A percentile compares a stretch with the other conserved stretches of the same genome.
phyloP scores from a whole-genome alignment of 1,284 basidiomycete genomes.

The Phaffia rhodozyma region DNA sequence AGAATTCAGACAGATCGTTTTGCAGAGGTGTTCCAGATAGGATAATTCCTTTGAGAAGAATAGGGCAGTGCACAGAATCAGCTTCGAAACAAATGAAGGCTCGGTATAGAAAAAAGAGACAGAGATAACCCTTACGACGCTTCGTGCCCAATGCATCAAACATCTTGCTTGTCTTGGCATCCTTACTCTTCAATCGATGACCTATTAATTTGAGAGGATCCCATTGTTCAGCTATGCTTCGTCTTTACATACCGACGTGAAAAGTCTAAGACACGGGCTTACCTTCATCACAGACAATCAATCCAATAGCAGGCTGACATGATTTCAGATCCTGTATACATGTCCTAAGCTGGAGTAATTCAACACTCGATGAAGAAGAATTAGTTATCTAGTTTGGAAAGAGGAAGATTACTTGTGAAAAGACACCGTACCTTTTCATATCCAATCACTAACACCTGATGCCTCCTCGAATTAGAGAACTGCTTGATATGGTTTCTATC shows the following conservation, averaged over 20 bases:
- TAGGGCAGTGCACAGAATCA: too few species aligned
- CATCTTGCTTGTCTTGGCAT: conserved; percentile 82
- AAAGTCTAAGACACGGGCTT: conserved; percentile 6
- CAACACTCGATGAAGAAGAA: background rate
- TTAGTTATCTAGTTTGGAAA: background rate
- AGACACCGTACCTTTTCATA: conserved; percentile 55
- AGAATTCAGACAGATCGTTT: conserved; percentile 91
- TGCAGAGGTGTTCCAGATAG: conserved; percentile 95
- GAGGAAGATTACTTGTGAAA: conserved; percentile 1
- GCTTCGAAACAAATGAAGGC: too few species aligned
- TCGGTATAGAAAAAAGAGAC: background rate
- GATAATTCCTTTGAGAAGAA: conserved; percentile 39
- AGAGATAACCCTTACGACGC: conserved; percentile 35
- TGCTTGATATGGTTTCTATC: conserved; percentile 55
- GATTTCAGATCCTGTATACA: conserved; percentile 34
- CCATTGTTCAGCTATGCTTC: background rate
- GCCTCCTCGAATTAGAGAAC: conserved; percentile 61
- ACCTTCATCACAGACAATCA: conserved; percentile 96
- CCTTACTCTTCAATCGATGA: conserved; percentile 78
- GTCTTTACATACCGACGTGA: background rate
- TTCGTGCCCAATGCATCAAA: conserved; percentile 66
- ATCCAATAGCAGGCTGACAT: conserved; percentile 62
- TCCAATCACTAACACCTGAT: conserved; percentile 80
- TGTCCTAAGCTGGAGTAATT: conserved; percentile 19
- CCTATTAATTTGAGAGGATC: conserved; percentile 40